Evolutionary conservation across 2,329 filamentous ascomycete species (phyloP).

Genomic region (Biscogniauxia marginata): DNA sequence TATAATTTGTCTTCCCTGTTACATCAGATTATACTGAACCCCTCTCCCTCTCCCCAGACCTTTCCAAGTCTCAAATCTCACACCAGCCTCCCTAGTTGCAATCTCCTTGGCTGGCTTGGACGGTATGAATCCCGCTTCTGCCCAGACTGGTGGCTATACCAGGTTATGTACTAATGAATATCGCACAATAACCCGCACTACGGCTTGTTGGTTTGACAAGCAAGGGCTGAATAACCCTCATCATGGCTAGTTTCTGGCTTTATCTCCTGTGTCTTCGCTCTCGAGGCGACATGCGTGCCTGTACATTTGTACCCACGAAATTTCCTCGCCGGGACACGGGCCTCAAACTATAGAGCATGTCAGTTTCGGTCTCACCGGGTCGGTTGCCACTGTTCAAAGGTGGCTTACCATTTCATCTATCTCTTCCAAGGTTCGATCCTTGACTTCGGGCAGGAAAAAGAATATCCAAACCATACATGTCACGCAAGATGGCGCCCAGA

Average conservation of each 20-base stretch:
- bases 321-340: constrained; percentile 32
- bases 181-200: too few relatives aligned
- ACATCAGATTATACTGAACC: too few relatives aligned
- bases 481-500: constrained; percentile 43
- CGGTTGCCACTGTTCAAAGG: neutral
- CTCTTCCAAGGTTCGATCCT: constrained; percentile 50
- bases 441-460: constrained; percentile 51
- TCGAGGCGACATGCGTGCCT: constrained; percentile 22
- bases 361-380: neutral
- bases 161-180: too few relatives aligned
- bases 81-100: too few relatives aligned
- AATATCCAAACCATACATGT: constrained; percentile 38
- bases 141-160: too few relatives aligned
- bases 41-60: too few relatives aligned
- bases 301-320: constrained; percentile 34
- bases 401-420: constrained; percentile 50
- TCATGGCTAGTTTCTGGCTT: neutral
- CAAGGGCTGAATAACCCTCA: too few relatives aligned
- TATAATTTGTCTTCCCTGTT: too few relatives aligned
- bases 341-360: constrained; percentile 30
- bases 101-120: too few relatives aligned
- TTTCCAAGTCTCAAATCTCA: too few relatives aligned
- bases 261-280: constrained; percentile 8
- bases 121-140: too few relatives aligned
- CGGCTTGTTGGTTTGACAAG: too few relatives aligned